These are phyloP conservation scores for Xylariales sp. DNA, from an alignment of 2,329 filamentous ascomycete species.

Conservation along the genomic window DNA sequence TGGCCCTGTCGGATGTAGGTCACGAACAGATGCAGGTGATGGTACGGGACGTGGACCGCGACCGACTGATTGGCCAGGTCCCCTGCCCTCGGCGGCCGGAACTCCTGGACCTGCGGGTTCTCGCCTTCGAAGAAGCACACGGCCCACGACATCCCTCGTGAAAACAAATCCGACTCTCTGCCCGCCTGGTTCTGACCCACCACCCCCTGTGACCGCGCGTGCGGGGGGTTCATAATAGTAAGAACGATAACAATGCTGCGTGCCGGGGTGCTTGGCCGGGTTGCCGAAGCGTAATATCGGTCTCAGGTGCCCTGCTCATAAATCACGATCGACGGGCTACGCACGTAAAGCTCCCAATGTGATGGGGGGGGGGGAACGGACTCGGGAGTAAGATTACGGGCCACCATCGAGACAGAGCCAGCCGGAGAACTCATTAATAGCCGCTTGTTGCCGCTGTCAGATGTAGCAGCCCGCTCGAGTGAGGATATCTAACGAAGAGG, in stretches of 20 bases:
- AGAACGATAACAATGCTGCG: no score
- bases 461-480: neutral
- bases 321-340: neutral
- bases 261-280: neutral
- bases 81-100: conserved; percentile 8
- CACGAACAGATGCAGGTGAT: neutral
- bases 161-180: conserved; percentile 8
- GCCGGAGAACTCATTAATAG: conserved; percentile 11
- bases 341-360: neutral
- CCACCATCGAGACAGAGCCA: neutral
- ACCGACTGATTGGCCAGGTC: conserved; percentile 6
- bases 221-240: neutral
- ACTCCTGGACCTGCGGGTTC: conserved; percentile 11
- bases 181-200: neutral
- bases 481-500: neutral
- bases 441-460: neutral
- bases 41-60: conserved; percentile 15
- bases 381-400: neutral
- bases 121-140: conserved; percentile 22
- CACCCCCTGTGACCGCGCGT: neutral
- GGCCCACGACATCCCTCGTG: conserved; percentile 7
- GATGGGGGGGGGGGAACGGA: neutral
- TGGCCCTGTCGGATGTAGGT: neutral
- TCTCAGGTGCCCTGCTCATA: neutral
- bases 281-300: no score